Evolutionary conservation across 306 rosid genomes (phyloP), one percentile per base, ranked within the genome.

Genomic region (Coriaria nepalensis): DNA sequence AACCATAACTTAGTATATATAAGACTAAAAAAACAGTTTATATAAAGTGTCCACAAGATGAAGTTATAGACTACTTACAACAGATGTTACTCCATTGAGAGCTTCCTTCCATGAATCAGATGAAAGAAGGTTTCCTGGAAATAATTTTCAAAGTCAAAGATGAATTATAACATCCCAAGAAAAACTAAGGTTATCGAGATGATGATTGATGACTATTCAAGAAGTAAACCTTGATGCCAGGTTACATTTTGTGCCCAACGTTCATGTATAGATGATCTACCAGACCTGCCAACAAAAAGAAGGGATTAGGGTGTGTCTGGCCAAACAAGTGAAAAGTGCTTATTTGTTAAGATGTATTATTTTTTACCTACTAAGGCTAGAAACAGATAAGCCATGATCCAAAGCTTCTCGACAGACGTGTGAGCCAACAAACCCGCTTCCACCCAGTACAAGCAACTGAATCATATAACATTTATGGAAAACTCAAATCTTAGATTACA

Each of bases 391-490:
- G 13, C 92, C 98, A 20, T 37, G 85, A 40, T 71, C 69, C 13
- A 90, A 56, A 42, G 95, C 98, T 65, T 81, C 98, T 63, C 67
- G 72, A 63, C 94, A 81, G 39, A 90, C 33, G 61, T 90, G 94
- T 12, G 95, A 90, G 60, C 98, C 98, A 61, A 90, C 94, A 68
- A 90, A 90, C 49, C 98, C 98, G 69, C 79, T 90, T 67, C 95
- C 98, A 57, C 95, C 95, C 84, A 90, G 62, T 64, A 90, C 95
- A 64, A 90, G 94, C 69, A 90, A 68, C 98, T 90, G 68, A 58
- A 55, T 53, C 37, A 59, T 67, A 42, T 57, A 40, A 41, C 70
- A 66, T 33, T 41, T 49, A 33, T 8, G 6, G 42, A 43, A 8
- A 43, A 8, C 9, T 8, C 6, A 42, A 10, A 69, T 45, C 52